Conservation (phyloP, 306 rosid species). For the Begonia masoniana region DNA sequence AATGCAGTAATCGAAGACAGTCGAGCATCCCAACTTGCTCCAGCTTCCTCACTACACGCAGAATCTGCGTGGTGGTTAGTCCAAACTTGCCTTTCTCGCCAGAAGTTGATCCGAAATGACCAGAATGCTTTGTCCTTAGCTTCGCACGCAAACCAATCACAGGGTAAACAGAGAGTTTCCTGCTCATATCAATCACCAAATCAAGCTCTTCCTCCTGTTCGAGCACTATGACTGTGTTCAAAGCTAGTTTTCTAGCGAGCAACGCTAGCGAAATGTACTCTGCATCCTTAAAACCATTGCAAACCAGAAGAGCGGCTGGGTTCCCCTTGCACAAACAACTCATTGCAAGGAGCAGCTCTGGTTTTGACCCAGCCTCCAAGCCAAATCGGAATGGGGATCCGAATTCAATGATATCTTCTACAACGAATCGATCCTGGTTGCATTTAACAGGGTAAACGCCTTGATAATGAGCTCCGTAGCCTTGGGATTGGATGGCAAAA, state of each 20-base stretch:
- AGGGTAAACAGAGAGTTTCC: constrained; percentile 48
- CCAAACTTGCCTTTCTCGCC: constrained; percentile 96
- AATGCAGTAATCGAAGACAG: constrained; percentile 75
- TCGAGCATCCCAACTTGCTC: constrained; percentile 56
- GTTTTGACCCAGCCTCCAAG: constrained; percentile 84
- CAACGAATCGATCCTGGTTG: constrained; percentile 80
- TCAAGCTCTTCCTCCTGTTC: constrained; percentile 88
- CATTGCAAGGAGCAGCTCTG: constrained; percentile 83
- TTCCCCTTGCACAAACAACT: constrained; percentile 75
- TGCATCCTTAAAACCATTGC: constrained; percentile 66
- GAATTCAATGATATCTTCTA: constrained; percentile 67
- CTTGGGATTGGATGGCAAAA: constrained; percentile 44
- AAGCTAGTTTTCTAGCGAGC: constrained; percentile 48
- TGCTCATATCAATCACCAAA: constrained; percentile 49
- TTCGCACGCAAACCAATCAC: constrained; percentile 75
- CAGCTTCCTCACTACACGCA: constrained; percentile 56
- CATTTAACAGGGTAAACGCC: constrained; percentile 89
- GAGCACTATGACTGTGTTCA: constrained; percentile 70
- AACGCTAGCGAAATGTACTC: constrained; percentile 71
- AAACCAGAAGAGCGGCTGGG: constrained; percentile 46
- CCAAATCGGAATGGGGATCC: constrained; percentile 71
- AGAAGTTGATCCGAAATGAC: constrained; percentile 74
- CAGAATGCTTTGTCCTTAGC: constrained; percentile 73
- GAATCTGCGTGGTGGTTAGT: constrained; percentile 55
- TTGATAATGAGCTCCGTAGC: constrained; percentile 62